phyloP scores from a whole-genome alignment of 768 basidiomycete species.

The Lactifluus hygrophoroides region DNA sequence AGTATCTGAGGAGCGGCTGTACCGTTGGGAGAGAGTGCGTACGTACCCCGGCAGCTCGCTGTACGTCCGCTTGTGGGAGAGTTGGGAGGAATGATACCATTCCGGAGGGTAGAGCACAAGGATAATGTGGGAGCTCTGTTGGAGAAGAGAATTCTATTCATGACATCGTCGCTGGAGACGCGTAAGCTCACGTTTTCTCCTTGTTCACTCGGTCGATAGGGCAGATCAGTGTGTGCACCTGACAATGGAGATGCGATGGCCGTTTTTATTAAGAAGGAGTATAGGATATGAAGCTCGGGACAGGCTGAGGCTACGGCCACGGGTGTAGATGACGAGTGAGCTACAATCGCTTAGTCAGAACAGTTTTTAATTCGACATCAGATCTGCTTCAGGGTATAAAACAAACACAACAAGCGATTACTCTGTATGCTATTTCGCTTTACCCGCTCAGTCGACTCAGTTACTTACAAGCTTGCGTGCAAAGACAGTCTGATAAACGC shows the following conservation, averaged over 20 bases:
- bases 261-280: neutral
- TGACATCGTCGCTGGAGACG: neutral
- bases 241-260: neutral
- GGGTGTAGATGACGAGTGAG: neutral
- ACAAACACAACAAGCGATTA: neutral
- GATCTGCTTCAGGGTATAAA: neutral
- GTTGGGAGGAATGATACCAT: constrained; percentile 40
- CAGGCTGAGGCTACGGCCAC: too few species aligned
- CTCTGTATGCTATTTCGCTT: neutral
- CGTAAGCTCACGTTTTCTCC: neutral
- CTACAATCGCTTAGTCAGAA: neutral
- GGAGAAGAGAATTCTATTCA: neutral
- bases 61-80: constrained; percentile 43
- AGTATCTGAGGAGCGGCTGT: neutral
- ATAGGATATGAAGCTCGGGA: neutral
- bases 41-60: constrained; percentile 52
- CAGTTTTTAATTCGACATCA: too few species aligned
- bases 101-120: neutral
- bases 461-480: constrained; percentile 4
- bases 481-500: constrained; percentile 15
- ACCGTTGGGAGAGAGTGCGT: constrained; percentile 10
- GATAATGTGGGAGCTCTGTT: neutral
- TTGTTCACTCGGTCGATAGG: neutral
- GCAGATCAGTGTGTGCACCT: neutral
- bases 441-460: neutral